Conservation (phyloP, 1,284 basidiomycete species). For the Ceratobasidium sp. region DNA sequence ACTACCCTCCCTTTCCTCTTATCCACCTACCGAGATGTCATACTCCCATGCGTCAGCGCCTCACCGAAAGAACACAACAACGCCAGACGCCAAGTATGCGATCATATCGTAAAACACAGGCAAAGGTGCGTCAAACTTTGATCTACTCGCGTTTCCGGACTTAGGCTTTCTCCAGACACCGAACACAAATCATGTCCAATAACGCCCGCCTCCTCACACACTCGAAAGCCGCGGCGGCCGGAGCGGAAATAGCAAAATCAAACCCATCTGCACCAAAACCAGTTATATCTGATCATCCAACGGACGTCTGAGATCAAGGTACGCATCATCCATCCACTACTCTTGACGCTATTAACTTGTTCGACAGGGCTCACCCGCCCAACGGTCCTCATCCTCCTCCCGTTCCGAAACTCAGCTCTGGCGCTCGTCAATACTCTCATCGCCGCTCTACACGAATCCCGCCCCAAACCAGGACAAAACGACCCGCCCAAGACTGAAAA, state of each 20-base stretch:
- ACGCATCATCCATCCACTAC: not conserved
- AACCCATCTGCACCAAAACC: slow-evolving; percentile 27
- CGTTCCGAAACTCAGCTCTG: slow-evolving; percentile 91
- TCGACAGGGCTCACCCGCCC: slow-evolving; percentile 91
- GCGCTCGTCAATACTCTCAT: slow-evolving; percentile 32
- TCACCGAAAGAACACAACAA: slow-evolving; percentile 36
- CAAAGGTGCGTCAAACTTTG: slow-evolving; percentile 7
- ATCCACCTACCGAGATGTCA: slow-evolving; percentile 30
- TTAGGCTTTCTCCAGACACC: slow-evolving; percentile 1
- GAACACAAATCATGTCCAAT: slow-evolving; percentile 46
- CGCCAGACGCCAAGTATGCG: slow-evolving; percentile 26
- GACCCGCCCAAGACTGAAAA: slow-evolving; percentile 81
- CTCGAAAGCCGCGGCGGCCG: slow-evolving; percentile 46
- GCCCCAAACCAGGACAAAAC: not conserved
- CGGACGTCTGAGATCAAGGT: slow-evolving; percentile 88
- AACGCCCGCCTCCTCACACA: slow-evolving; percentile 47
- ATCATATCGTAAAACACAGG: slow-evolving; percentile 26
- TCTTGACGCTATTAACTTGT: not conserved
- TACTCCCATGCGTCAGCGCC: slow-evolving; percentile 35
- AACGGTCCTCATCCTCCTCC: slow-evolving; percentile 90
- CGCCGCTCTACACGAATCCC: slow-evolving; percentile 13
- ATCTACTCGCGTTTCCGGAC: not conserved
- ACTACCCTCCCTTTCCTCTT: slow-evolving; percentile 19
- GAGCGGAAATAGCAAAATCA: slow-evolving; percentile 44
- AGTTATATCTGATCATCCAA: slow-evolving; percentile 61